These are phyloP conservation scores for Ramalina intermedia DNA, from an alignment of 495 filamentous ascomycete species.

Conservation along the genomic window DNA sequence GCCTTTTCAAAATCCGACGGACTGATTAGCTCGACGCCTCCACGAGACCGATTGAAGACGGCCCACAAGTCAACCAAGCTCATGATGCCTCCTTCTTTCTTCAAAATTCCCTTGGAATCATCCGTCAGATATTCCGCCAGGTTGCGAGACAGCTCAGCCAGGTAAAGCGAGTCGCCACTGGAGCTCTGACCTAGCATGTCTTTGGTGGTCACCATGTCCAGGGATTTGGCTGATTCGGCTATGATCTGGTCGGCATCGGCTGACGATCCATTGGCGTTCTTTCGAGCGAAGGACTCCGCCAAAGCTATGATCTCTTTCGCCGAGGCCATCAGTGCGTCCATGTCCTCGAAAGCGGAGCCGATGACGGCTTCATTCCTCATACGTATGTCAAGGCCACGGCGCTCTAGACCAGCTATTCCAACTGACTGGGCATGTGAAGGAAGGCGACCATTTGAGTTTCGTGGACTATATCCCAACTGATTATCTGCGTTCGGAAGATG, in stretches of 20 bases:
- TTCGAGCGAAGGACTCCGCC: conserved; percentile 71
- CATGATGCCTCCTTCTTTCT: conserved; percentile 81
- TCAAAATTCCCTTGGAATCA: conserved; percentile 66
- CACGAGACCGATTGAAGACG: conserved; percentile 87
- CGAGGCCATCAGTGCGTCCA: conserved; percentile 92
- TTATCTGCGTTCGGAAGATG: conserved; percentile 14
- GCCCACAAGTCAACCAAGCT: conserved; percentile 94
- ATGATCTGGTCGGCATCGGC: conserved; percentile 59
- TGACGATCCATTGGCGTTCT: conserved; percentile 37
- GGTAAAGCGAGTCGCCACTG: conserved; percentile 43
- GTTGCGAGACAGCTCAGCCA: conserved; percentile 72
- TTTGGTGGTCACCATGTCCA: conserved; percentile 84
- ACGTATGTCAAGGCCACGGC: conserved; percentile 62
- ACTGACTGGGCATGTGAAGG: conserved; percentile 41
- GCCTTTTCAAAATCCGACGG: conserved; percentile 87
- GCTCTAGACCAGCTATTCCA: conserved; percentile 89
- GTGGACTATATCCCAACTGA: too few relatives aligned
- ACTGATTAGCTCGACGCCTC: conserved; percentile 87
- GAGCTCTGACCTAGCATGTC: conserved; percentile 56
- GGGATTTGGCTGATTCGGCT: conserved; percentile 67
- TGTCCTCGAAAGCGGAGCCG: conserved; percentile 87
- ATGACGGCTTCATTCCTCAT: conserved; percentile 89
- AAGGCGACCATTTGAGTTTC: conserved; percentile 1
- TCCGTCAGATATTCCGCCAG: conserved; percentile 90
- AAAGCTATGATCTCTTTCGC: conserved; percentile 91